These are phyloP conservation scores for Acrodontium crateriforme DNA, from an alignment of 2,329 filamentous ascomycete genomes.

Conservation along the genomic window DNA sequence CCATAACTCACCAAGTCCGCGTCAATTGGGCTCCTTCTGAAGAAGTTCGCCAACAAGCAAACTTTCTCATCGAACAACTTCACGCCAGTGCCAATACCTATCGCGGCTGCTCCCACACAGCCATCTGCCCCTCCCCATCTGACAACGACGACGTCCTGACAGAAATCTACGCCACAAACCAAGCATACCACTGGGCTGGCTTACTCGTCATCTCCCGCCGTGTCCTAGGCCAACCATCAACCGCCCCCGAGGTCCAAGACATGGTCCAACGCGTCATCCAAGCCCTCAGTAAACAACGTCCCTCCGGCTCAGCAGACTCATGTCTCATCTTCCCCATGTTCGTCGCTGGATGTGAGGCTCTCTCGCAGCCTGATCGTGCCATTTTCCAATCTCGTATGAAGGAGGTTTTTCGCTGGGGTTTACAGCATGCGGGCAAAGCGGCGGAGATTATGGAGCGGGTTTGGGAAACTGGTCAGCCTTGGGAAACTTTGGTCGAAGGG, in stretches of 20 bases:
- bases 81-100: constrained; percentile 36
- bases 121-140: constrained; percentile 15
- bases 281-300: constrained; percentile 47
- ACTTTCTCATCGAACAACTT: constrained; percentile 47
- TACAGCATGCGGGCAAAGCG: constrained; percentile 56
- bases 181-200: constrained; percentile 67
- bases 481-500: constrained; percentile 52
- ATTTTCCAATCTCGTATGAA: constrained; percentile 53
- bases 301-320: constrained; percentile 57
- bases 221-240: constrained; percentile 48
- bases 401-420: constrained; percentile 56
- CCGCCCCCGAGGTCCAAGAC: constrained; percentile 46
- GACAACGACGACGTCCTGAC: constrained; percentile 36
- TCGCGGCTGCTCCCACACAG: constrained; percentile 30
- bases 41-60: constrained; percentile 42
- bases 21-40: constrained; percentile 45
- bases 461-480: constrained; percentile 54
- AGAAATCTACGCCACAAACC: constrained; percentile 59
- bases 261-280: constrained; percentile 50
- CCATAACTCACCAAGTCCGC: constrained; percentile 33
- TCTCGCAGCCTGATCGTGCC: constrained; percentile 39
- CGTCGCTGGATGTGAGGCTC: constrained; percentile 63
- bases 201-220: constrained; percentile 63
- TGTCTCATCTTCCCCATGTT: constrained; percentile 72
- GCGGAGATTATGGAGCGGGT: constrained; percentile 52